Conservation (phyloP, 2,329 filamentous ascomycete genomes). For the Fusarium pininemorale region DNA sequence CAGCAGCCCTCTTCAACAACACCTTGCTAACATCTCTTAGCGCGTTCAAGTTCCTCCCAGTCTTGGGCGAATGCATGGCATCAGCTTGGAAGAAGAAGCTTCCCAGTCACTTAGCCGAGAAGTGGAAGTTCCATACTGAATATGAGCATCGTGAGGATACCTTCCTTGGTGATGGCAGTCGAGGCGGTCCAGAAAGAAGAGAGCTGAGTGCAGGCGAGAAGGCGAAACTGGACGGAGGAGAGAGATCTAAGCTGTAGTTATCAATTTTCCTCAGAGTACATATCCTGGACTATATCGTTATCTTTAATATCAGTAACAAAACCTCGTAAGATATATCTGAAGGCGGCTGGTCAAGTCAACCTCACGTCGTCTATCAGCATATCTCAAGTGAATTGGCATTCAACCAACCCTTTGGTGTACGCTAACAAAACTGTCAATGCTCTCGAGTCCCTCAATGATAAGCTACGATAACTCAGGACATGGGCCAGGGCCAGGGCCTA, state of each 20-base stretch:
- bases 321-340: background rate
- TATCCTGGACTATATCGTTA: background rate
- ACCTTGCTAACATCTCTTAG: background rate
- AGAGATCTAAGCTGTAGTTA: background rate
- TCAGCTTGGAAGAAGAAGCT: slow-evolving; percentile 8
- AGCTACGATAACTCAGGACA: background rate
- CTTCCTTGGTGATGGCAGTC: slow-evolving; percentile 31
- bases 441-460: too few species aligned
- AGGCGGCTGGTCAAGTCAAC: background rate
- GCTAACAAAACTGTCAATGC: background rate
- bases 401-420: too few species aligned
- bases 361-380: background rate
- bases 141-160: slow-evolving; percentile 16
- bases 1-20: accelerated
- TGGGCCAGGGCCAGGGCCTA: background rate
- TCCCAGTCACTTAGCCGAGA: slow-evolving; percentile 7
- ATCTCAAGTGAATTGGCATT: too few species aligned
- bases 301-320: background rate
- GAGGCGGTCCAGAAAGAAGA: slow-evolving; percentile 24
- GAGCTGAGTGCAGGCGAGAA: slow-evolving; percentile 7
- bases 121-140: slow-evolving; percentile 28
- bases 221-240: background rate
- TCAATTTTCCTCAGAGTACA: accelerated
- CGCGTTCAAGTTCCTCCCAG: slow-evolving; percentile 34
- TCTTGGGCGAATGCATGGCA: slow-evolving; percentile 19